Base-by-base conservation (phyloP, 1,284 basidiomycete species). In the Meira miltonrushii region DNA sequence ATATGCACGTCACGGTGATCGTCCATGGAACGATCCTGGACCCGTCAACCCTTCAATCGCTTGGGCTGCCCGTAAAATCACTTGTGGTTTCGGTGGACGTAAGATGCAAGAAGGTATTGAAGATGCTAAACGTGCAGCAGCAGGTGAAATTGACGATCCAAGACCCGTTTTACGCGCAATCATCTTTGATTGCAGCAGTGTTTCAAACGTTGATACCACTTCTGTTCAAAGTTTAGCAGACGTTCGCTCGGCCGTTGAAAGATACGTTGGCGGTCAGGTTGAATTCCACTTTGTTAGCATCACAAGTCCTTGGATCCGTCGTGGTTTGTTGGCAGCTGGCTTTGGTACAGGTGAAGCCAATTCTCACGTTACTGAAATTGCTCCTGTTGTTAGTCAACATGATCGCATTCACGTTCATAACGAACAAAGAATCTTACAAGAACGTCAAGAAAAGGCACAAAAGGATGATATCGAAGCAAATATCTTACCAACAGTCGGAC, bases 1-100 rank as follows among this genome's bases (percentile, higher is more conserved):
- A 8, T 63, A 60, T 44, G 43, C 28, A 41, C 55, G 43, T 28
- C 55, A 60, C 3, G 74, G 74, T 33, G 92, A 97, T 75, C 85
- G 94, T 49, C 86, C 91, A 2, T 98, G 94, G 94, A 98, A 98
- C 78, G 92, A 95, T 74, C 88, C 90, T n/a, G 77, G 75, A 19
- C 71, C 78, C 23, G 62, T 72, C 41, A 75, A 77, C 60, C 69
- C 68, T 12, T 10, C 10, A 25, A 72, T 64, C 56, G 61, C 64
- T 17, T 53, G 60, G 33, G 59, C 63, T 8, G 46, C 17, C 5
- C 7, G 23, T 6, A 23, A 21, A 13, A 7, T 48, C 17, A 21
- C 46, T 48, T 48, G 46, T 48, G 46, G 46, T 12, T 5, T 48
- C 7, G 46, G 17, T 12, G 25, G 25, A 2, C 50, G 61, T 54